A percentile compares a stretch with the other conserved stretches of the same genome.
phyloP scores from a whole-genome alignment of 768 basidiomycete genomes.

The Tylopilus intermedius region DNA sequence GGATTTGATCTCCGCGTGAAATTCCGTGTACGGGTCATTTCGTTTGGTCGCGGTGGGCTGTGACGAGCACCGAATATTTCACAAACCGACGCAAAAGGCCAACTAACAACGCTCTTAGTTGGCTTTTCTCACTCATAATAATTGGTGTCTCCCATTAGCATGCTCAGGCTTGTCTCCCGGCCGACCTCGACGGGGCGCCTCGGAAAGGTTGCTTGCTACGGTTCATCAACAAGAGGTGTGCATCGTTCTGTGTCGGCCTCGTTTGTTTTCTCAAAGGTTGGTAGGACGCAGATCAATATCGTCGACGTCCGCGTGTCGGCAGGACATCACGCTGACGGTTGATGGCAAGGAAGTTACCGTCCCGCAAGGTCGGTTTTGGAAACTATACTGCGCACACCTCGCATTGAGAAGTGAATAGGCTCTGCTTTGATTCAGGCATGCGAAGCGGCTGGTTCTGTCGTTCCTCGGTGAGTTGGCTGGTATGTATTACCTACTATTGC shows the following conservation, averaged over 20 bases:
- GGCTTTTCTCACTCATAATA: constrained; percentile 16
- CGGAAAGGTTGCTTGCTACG: constrained; percentile 52
- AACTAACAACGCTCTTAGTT: constrained; percentile 13
- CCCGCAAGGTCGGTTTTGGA: constrained; percentile 72
- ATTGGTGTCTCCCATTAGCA: constrained; percentile 29
- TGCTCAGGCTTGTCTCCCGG: constrained; percentile 70
- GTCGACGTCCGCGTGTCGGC: constrained; percentile 59
- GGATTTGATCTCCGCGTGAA: constrained; percentile 22
- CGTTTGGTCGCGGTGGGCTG: constrained; percentile 35
- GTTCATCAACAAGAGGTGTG: constrained; percentile 35
- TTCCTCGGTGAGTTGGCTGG: constrained; percentile 58
- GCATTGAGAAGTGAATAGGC: constrained; percentile 41
- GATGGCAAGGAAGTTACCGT: constrained; percentile 98
- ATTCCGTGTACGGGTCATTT: constrained; percentile 7
- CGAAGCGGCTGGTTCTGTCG: constrained; percentile 78
- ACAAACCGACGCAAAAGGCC: constrained; percentile 6
- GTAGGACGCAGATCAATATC: constrained; percentile 59
- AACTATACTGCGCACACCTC: not conserved
- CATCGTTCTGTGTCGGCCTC: not conserved
- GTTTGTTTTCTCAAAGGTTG: not conserved
- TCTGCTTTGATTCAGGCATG: constrained; percentile 97
- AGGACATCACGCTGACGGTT: constrained; percentile 87
- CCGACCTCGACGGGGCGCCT: constrained; percentile 65
- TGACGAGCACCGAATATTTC: constrained; percentile 37
- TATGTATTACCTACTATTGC: constrained; percentile 1